These are phyloP conservation scores for Paramecium tetraurelia DNA, from an alignment of 73 alveolate genomes.

Conservation along the genomic window DNA sequence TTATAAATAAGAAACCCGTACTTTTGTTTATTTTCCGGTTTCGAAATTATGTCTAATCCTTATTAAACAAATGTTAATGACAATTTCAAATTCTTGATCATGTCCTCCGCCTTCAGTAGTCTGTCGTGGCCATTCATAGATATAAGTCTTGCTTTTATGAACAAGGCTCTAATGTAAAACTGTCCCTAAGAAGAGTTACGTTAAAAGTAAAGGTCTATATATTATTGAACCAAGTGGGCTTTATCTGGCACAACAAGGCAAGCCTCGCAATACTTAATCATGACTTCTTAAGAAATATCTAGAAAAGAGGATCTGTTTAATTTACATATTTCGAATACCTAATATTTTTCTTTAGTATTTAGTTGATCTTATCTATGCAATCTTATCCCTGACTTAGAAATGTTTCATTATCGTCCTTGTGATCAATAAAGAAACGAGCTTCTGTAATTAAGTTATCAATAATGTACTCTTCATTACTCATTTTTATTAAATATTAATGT, in stretches of 20 bases:
- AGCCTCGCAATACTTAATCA: slow-evolving; percentile 1
- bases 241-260: slow-evolving; percentile 64
- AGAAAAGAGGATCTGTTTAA: not conserved
- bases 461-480: slow-evolving; percentile 21
- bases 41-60: slow-evolving; percentile 89
- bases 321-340: not conserved
- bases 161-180: slow-evolving; percentile 92
- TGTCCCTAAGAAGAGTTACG: slow-evolving; percentile 85
- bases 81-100: slow-evolving; percentile 80
- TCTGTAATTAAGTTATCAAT: not conserved
- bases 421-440: slow-evolving; percentile 32
- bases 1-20: slow-evolving; percentile 92
- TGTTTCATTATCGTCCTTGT: slow-evolving; percentile 33
- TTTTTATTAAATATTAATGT: not conserved
- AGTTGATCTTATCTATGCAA: not conserved
- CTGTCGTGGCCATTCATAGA: slow-evolving; percentile 81
- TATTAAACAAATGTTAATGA: slow-evolving; percentile 85
- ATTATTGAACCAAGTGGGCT: slow-evolving; percentile 83
- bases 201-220: slow-evolving; percentile 84
- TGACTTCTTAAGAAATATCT: not conserved
- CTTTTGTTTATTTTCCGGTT: slow-evolving; percentile 96
- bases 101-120: slow-evolving; percentile 90
- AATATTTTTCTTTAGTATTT: slow-evolving; percentile 8
- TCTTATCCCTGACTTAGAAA: not conserved
- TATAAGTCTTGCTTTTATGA: slow-evolving; percentile 78